Conservation (phyloP, 805 yeast genomes). For the Clavispora santaluciae region DNA sequence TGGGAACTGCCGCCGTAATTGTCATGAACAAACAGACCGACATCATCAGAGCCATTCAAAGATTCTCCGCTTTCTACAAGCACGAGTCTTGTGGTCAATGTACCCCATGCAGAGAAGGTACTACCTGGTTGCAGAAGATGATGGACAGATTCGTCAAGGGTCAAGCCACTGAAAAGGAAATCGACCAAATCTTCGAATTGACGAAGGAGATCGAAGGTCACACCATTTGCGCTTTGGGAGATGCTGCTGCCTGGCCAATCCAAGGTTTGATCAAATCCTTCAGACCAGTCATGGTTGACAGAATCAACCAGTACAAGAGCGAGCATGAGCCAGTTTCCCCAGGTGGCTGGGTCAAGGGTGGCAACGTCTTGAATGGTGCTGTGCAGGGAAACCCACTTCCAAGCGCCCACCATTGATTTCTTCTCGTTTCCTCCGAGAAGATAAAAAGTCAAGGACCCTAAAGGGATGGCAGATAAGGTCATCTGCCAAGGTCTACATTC, state of each 20-base stretch:
- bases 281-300: constrained; percentile 75
- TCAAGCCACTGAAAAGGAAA: constrained; percentile 75
- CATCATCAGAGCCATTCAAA: constrained; percentile 78
- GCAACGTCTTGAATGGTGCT: constrained; percentile 56
- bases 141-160: constrained; percentile 79
- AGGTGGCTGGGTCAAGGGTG: constrained; percentile 76
- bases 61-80: constrained; percentile 78
- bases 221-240: constrained; percentile 89
- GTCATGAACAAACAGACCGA: constrained; percentile 87
- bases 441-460: background rate
- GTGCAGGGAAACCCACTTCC: constrained; percentile 61
- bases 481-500: background rate
- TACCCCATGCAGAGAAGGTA: constrained; percentile 93
- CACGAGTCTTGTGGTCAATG: constrained; percentile 95
- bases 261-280: constrained; percentile 84
- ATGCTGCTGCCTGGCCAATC: constrained; percentile 92
- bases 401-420: constrained; percentile 29
- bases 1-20: constrained; percentile 91
- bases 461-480: background rate
- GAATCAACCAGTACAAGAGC: constrained; percentile 60
- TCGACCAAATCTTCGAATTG: constrained; percentile 79
- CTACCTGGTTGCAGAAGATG: constrained; percentile 77
- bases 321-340: constrained; percentile 45
- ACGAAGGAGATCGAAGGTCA: constrained; percentile 88
- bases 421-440: constrained; percentile 3